A percentile compares a stretch with the other conserved stretches of the same genome.
phyloP scores from a whole-genome alignment of 176 grass and related monocot genomes.

The Themeda triandra region DNA sequence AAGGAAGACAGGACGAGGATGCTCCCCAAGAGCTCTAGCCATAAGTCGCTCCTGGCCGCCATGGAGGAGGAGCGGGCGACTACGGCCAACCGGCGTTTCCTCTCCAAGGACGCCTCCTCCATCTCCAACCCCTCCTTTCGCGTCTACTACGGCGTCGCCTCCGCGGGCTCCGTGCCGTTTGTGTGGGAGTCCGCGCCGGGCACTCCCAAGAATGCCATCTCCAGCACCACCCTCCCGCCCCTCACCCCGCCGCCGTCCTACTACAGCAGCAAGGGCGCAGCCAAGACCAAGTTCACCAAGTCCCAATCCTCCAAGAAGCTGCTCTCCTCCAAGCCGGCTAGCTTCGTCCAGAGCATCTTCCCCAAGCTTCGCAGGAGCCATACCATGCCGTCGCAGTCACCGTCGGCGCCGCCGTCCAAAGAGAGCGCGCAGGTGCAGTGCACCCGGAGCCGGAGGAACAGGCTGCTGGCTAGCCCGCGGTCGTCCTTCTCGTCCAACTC shows the following conservation, averaged over 20 bases:
- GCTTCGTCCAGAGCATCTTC: slow-evolving; percentile 49
- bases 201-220: slow-evolving; percentile 52
- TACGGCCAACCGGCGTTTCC: slow-evolving; percentile 22
- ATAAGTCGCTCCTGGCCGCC: slow-evolving; percentile 39
- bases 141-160: slow-evolving; percentile 57
- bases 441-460: slow-evolving; percentile 14
- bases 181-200: slow-evolving; percentile 62
- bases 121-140: slow-evolving; percentile 51
- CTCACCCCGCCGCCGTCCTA: slow-evolving; percentile 63
- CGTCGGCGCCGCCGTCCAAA: not conserved
- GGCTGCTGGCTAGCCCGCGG: slow-evolving; percentile 28
- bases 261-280: slow-evolving; percentile 26
- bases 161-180: slow-evolving; percentile 62
- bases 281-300: slow-evolving; percentile 26
- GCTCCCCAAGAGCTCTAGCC: slow-evolving; percentile 43
- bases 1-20: slow-evolving; percentile 25
- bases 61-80: slow-evolving; percentile 19
- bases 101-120: slow-evolving; percentile 35
- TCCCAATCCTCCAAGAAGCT: slow-evolving; percentile 39
- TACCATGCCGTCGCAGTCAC: slow-evolving; percentile 27
- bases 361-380: slow-evolving; percentile 47
- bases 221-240: slow-evolving; percentile 39
- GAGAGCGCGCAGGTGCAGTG: not conserved
- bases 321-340: slow-evolving; percentile 29
- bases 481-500: slow-evolving; percentile 53